Percentiles rank a stretch among this genome's conserved stretches.
These are phyloP conservation scores for Passiflora organensis DNA, from an alignment of 345 rosid species.

Conservation along the genomic window DNA sequence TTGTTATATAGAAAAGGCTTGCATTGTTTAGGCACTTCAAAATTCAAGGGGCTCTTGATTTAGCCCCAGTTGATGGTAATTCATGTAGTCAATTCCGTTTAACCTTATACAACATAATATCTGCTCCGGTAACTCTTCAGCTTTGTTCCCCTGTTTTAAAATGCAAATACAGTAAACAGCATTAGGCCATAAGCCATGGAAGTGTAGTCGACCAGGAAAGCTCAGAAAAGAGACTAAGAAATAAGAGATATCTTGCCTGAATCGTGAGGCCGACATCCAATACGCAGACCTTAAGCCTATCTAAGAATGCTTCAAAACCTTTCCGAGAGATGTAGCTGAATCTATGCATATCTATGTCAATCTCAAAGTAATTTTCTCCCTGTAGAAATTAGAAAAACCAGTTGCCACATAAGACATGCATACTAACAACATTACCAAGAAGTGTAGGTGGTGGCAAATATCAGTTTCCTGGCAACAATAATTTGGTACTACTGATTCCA, in stretches of 20 bases:
- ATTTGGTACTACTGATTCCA: neutral
- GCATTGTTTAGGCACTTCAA: constrained; percentile 18
- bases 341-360: constrained; percentile 96
- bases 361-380: constrained; percentile 90
- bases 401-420: too few species aligned
- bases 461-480: neutral
- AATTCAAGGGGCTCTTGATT: constrained; percentile 38
- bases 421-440: too few species aligned
- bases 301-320: constrained; percentile 89
- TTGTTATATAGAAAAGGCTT: constrained; percentile 14
- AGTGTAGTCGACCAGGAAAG: neutral
- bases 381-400: constrained; percentile 20
- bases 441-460: neutral
- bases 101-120: constrained; percentile 74
- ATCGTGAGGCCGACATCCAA: constrained; percentile 94
- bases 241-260: constrained; percentile 43
- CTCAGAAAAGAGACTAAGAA: too few species aligned
- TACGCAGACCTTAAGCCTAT: constrained; percentile 70
- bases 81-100: constrained; percentile 68
- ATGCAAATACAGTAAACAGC: neutral
- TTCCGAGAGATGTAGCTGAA: constrained; percentile 93
- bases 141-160: constrained; percentile 69
- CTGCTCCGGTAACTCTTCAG: constrained; percentile 93
- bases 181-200: too few species aligned
- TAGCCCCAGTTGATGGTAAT: constrained; percentile 45